Evolutionary conservation across 129 eudicot genomes (phyloP).

Genomic region (Scalesia atractyloides): DNA sequence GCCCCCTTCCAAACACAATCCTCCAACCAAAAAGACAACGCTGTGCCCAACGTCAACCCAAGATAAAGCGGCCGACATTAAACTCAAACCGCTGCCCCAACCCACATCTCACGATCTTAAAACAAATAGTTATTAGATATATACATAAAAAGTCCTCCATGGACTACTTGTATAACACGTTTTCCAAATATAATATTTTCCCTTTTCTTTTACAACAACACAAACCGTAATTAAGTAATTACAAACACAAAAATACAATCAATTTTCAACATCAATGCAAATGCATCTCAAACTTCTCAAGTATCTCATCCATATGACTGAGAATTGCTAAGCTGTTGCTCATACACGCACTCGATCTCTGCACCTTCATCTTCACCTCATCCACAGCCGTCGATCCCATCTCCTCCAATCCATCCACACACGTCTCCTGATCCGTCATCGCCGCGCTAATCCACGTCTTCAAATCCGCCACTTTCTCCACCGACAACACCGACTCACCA

Average conservation of each 20-base stretch:
- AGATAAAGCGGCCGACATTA: too few species aligned
- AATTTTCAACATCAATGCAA: constrained; percentile 24
- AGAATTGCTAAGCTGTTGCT: constrained; percentile 80
- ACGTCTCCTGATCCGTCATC: constrained; percentile 73
- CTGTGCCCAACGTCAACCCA: too few species aligned
- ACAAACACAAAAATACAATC: constrained; percentile 23
- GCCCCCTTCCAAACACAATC: too few species aligned
- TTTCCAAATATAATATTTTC: background rate
- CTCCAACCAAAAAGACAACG: too few species aligned
- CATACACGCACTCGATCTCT: constrained; percentile 53
- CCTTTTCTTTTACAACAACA: background rate
- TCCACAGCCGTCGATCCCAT: constrained; percentile 57
- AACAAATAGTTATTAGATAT: too few species aligned
- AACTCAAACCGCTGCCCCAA: too few species aligned
- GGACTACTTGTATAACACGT: background rate
- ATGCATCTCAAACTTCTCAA: constrained; percentile 41
- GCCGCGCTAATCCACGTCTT: constrained; percentile 83
- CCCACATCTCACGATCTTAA: too few species aligned
- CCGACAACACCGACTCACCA: constrained; percentile 22
- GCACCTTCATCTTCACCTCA: constrained; percentile 57
- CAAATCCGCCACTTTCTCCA: constrained; percentile 49
- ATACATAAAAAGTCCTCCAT: background rate
- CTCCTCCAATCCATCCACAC: constrained; percentile 74
- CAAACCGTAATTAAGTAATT: background rate
- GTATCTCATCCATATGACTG: constrained; percentile 42